Evolutionary conservation across 495 filamentous ascomycete genomes (phyloP).

Genomic region (Rostrohypoxylon terebratum): DNA sequence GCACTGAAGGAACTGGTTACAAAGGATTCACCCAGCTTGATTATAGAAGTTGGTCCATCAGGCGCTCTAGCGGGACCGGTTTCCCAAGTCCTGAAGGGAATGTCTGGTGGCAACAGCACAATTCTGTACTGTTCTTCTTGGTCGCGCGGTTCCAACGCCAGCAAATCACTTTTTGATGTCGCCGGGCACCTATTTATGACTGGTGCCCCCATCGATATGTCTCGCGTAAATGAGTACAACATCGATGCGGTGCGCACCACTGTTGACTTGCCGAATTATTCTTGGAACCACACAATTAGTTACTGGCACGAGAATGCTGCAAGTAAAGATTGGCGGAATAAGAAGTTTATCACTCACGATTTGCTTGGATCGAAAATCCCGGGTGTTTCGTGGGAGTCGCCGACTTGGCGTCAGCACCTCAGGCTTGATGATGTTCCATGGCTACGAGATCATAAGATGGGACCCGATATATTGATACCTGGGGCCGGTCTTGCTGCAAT

Average conservation of each 20-base stretch:
- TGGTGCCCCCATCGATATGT: conserved; percentile 2
- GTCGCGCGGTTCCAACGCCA: conserved; percentile 41
- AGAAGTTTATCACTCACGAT: conserved; percentile 39
- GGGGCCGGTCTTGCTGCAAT: conserved; percentile 55
- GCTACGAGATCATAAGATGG: conserved; percentile 52
- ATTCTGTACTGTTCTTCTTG: conserved; percentile 44
- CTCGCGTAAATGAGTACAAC: background rate
- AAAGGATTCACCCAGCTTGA: conserved; percentile 20
- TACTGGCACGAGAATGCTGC: conserved; percentile 49
- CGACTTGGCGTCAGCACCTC: conserved; percentile 50
- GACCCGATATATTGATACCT: conserved; percentile 31
- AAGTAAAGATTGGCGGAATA: conserved; percentile 44
- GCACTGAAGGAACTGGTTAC: conserved; percentile 33
- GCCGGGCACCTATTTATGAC: conserved; percentile 52
- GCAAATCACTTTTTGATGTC: conserved; percentile 42
- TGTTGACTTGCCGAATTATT: conserved; percentile 59
- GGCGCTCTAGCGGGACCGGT: conserved; percentile 59
- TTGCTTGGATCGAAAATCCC: conserved; percentile 32
- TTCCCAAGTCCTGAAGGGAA: conserved; percentile 50
- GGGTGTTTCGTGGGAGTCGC: conserved; percentile 19
- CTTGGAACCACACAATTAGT: conserved; percentile 57
- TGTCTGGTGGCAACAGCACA: background rate
- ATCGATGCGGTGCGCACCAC: background rate
- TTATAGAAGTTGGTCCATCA: conserved; percentile 68
- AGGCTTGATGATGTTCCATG: conserved; percentile 51